A percentile compares a stretch with the other conserved stretches of the same genome.
Conservation (phyloP, 1,284 basidiomycete genomes). For the Blastosporella zonata region DNA sequence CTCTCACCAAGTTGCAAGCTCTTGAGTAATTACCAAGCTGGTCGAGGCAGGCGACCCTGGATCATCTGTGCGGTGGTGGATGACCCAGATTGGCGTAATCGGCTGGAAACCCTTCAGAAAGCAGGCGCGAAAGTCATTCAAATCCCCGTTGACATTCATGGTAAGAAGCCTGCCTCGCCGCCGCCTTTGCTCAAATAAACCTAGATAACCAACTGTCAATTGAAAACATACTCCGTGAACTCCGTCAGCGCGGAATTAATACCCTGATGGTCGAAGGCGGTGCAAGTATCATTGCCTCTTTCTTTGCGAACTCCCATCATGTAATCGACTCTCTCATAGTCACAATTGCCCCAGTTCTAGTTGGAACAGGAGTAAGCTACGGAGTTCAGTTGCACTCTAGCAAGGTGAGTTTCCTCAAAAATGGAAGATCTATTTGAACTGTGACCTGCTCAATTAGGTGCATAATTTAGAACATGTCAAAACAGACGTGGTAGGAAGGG, state of each 20-base stretch:
- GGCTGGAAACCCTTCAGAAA: slow-evolving; percentile 41
- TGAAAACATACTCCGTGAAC: slow-evolving; percentile 45
- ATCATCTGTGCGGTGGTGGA: slow-evolving; percentile 51
- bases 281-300: slow-evolving; percentile 77
- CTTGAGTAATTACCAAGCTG: slow-evolving; percentile 59
- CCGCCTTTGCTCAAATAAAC: background rate
- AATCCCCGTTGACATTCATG: slow-evolving; percentile 29
- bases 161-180: slow-evolving; percentile 2
- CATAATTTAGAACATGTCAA: slow-evolving; percentile 9
- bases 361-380: slow-evolving; percentile 76
- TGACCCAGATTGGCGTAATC: slow-evolving; percentile 35
- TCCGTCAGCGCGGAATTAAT: slow-evolving; percentile 54
- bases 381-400: slow-evolving; percentile 19
- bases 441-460: slow-evolving; percentile 7
- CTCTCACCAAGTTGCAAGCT: slow-evolving; percentile 72
- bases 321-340: slow-evolving; percentile 74
- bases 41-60: slow-evolving; percentile 73
- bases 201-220: slow-evolving; percentile 40
- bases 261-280: slow-evolving; percentile 97
- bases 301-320: slow-evolving; percentile 44
- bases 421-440: background rate
- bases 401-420: slow-evolving; percentile 7
- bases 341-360: slow-evolving; percentile 79
- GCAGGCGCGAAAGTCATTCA: slow-evolving; percentile 57
- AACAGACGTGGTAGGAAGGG: slow-evolving; percentile 15